Evolutionary conservation across 768 basidiomycete species (phyloP).

Genomic region (Ephemerocybe angulata): DNA sequence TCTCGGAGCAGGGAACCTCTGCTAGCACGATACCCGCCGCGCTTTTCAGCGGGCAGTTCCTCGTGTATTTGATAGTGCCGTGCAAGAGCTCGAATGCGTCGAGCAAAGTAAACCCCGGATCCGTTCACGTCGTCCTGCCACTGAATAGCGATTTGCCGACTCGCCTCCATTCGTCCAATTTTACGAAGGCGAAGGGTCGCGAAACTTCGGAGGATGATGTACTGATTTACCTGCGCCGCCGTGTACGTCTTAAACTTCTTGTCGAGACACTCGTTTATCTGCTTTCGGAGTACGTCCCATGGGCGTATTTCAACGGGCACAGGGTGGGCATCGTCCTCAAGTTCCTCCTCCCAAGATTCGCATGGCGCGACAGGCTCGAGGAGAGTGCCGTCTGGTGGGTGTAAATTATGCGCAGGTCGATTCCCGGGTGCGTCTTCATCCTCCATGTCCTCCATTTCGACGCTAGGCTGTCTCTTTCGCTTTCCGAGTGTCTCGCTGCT

Average conservation of each 20-base stretch:
- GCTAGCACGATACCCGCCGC: conserved; percentile 18
- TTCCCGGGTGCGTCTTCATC: background rate
- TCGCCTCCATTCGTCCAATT: conserved; percentile 21
- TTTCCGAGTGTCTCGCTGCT: background rate
- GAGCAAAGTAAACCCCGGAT: conserved; percentile 22
- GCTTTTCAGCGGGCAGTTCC: conserved; percentile 24
- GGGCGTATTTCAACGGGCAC: background rate
- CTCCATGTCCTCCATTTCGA: background rate
- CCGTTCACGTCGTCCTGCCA: conserved; percentile 25
- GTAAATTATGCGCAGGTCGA: background rate
- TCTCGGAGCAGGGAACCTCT: conserved; percentile 18
- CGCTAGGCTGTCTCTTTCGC: background rate
- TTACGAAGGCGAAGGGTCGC: conserved; percentile 31
- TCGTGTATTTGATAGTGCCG: conserved; percentile 33
- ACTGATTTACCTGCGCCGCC: conserved; percentile 26
- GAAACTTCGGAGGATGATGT: conserved; percentile 30
- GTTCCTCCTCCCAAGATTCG: conserved; percentile 5
- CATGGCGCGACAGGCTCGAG: background rate
- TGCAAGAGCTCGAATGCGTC: conserved; percentile 23
- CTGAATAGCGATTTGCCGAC: conserved; percentile 30
- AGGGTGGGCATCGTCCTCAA: background rate
- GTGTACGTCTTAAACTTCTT: conserved; percentile 19
- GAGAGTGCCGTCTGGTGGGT: background rate
- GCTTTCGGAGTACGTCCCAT: conserved; percentile 22
- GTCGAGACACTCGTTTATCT: conserved; percentile 21